Evolutionary conservation across 1,284 basidiomycete species (phyloP), one percentile per base, ranked within the genome.

Genomic region (Xerocomus alliaceus): DNA sequence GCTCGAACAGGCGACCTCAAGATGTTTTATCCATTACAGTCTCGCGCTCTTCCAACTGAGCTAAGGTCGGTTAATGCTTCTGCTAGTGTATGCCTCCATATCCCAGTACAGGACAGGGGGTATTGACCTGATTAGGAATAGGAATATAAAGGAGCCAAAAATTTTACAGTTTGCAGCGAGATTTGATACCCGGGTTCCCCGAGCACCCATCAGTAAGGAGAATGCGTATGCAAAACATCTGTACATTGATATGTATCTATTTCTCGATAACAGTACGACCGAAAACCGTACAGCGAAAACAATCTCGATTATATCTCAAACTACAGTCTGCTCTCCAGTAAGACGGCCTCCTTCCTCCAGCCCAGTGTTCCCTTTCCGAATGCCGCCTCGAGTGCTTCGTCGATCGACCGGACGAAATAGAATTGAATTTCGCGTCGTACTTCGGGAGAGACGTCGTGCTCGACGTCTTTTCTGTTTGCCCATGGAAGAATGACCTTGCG

Each of bases 381-480:
- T 12, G 91, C 93, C 3, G 88, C 91, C 46, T 92, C 88, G 39
- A 95, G 80, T 1, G 88, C 92, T 75, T 95, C 92, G 60, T 86
- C 83, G 45, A 95, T 84, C 12, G 89, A 92, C 59, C 86, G 81
- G 49, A 93, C 91, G 71, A 92, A 95, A 47, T 87, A 87, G 65
- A 94, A 91, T 70, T 92, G 84, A 80, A 94, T 88, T 68, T 89
- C 86, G 39, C 84, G 81, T 34, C 86, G 81, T 39, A 95, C 83
- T 70, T 91, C 88, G 18, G 78, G 76, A 11, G 93, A 87, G 1
- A 95, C 84, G 62, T 95, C 94, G 65, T 91, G 86, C 70, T 94
- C 91, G 26, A 94, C 91, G 62, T 95, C 93, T 70, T 93, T 93
- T 50, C 88, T 82, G 72, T 95, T 95, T 55, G 87, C 87, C 79